phyloP scores from a whole-genome alignment of 2,329 filamentous ascomycete species.

The Aspergillus texensis region DNA sequence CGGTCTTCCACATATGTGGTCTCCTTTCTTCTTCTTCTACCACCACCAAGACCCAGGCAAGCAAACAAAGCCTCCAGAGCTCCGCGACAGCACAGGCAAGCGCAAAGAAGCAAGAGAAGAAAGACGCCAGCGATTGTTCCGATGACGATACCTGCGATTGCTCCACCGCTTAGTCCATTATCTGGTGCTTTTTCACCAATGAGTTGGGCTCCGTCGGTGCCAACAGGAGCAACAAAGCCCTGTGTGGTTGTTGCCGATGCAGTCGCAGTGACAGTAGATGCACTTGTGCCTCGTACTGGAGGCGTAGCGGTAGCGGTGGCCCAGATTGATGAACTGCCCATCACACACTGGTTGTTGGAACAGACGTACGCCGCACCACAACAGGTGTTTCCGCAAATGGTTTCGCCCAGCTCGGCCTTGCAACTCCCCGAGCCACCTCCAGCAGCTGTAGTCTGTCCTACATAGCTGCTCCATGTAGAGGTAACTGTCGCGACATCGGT shows the following conservation, averaged over 20 bases:
- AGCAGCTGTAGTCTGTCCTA: conserved; percentile 28
- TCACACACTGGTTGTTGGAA: conserved; percentile 42
- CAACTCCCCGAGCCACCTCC: conserved; percentile 42
- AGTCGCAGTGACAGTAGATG: conserved; percentile 48
- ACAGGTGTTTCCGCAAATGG: conserved; percentile 47
- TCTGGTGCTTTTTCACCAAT: conserved; percentile 34
- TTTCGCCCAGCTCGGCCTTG: conserved; percentile 48
- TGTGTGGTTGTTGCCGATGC: conserved; percentile 46
- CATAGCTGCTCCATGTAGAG: conserved; percentile 53
- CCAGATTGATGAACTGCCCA: conserved; percentile 44
- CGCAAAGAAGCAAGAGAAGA: conserved; percentile 48
- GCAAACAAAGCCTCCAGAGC: conserved; percentile 43
- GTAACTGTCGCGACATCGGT: conserved; percentile 58
- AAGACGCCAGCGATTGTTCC: conserved; percentile 50
- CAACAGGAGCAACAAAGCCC: conserved; percentile 49
- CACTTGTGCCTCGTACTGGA: conserved; percentile 49
- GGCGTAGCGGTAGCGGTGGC: conserved; percentile 43
- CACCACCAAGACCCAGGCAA: conserved; percentile 42
- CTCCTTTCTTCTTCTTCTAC: conserved; percentile 41
- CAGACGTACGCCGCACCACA: conserved; percentile 50
- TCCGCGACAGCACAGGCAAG: conserved; percentile 47
- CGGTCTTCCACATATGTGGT: conserved; percentile 45
- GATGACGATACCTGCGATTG: conserved; percentile 56
- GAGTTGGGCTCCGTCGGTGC: conserved; percentile 44
- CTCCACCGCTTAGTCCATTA: conserved; percentile 49